Evolutionary conservation across 2,329 filamentous ascomycete genomes (phyloP).

Genomic region (Aspergillus flavus): DNA sequence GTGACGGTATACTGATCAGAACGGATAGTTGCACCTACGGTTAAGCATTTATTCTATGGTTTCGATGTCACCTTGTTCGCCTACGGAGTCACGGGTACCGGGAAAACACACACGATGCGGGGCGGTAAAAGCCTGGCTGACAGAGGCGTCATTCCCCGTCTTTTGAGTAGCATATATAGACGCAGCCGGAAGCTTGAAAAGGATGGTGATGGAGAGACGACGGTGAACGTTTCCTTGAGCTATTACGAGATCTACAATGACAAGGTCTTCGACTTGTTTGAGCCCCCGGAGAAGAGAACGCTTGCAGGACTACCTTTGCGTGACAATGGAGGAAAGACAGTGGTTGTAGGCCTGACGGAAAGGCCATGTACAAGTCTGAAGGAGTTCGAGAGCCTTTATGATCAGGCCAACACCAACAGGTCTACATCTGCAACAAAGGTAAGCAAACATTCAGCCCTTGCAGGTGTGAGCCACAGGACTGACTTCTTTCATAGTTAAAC

Average conservation of each 20-base stretch:
- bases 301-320: slow-evolving; percentile 77
- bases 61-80: slow-evolving; percentile 89
- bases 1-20: slow-evolving; percentile 20
- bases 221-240: slow-evolving; percentile 74
- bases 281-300: slow-evolving; percentile 83
- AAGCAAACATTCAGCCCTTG: neutral
- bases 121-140: slow-evolving; percentile 85
- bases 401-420: slow-evolving; percentile 87
- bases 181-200: slow-evolving; percentile 82
- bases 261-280: slow-evolving; percentile 88
- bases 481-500: slow-evolving; percentile 61
- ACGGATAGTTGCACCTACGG: slow-evolving; percentile 75
- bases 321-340: slow-evolving; percentile 83
- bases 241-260: slow-evolving; percentile 99
- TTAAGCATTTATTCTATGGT: slow-evolving; percentile 85
- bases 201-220: slow-evolving; percentile 70
- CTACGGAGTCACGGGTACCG: slow-evolving; percentile 89
- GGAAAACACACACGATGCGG: slow-evolving; percentile 95
- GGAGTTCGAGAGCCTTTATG: slow-evolving; percentile 87
- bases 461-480: slow-evolving; percentile 11
- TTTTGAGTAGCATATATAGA: slow-evolving; percentile 84
- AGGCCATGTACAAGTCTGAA: slow-evolving; percentile 79
- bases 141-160: slow-evolving; percentile 81
- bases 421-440: slow-evolving; percentile 86
- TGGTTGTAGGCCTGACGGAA: slow-evolving; percentile 84